Percentiles rank a stretch among this genome's conserved stretches.
Evolutionary conservation across 2,329 filamentous ascomycete genomes (phyloP).

Genomic region (Geosmithia morbida): DNA sequence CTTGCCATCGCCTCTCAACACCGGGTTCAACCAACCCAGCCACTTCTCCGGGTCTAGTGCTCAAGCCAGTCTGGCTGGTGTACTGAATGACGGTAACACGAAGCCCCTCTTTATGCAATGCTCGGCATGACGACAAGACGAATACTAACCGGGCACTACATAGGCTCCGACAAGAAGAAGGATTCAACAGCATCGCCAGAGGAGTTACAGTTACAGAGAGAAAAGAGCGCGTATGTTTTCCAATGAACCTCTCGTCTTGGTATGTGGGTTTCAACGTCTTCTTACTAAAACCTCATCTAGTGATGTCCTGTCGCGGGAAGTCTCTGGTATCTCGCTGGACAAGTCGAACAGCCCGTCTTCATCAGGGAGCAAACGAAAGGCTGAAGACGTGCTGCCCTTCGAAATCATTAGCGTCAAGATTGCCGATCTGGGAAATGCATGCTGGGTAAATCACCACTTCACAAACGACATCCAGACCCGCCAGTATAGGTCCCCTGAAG

Average conservation of each 20-base stretch:
- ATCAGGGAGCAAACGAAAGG: conserved; percentile 46
- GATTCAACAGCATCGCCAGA: conserved; percentile 35
- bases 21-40: conserved; percentile 72
- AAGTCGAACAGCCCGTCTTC: conserved; percentile 42
- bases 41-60: conserved; percentile 49
- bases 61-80: conserved; percentile 67
- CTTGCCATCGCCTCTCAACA: conserved; percentile 84
- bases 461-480: conserved; percentile 98
- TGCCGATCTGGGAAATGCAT: conserved; percentile 93
- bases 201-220: conserved; percentile 66
- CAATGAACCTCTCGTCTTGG: background rate
- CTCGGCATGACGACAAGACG: background rate
- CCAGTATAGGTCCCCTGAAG: conserved; percentile 93
- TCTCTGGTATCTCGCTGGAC: conserved; percentile 88
- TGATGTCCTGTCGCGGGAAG: conserved; percentile 80
- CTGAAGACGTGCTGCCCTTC: conserved; percentile 38
- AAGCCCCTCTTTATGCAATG: background rate
- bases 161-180: conserved; percentile 14
- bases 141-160: background rate
- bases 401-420: conserved; percentile 97
- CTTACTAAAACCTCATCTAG: background rate
- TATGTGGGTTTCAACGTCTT: background rate
- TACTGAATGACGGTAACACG: conserved; percentile 61
- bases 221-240: conserved; percentile 75
- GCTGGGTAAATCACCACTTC: conserved; percentile 98